Conservation (phyloP, 2,329 filamentous ascomycete species). For the Fusarium zealandicum region DNA sequence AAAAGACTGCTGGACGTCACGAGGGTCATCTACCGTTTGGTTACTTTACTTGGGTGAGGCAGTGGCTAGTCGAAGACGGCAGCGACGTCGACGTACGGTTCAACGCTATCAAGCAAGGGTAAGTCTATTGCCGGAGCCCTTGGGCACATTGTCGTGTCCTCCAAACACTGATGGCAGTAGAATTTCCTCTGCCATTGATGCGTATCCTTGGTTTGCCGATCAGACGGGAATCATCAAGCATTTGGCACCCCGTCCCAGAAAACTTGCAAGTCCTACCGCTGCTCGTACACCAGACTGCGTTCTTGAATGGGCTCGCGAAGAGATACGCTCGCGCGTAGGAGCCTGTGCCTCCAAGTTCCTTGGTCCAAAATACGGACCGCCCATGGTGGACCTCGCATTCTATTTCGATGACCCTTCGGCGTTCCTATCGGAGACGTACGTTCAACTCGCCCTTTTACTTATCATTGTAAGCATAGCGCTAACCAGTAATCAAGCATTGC, state of each 20-base stretch:
- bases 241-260: conserved; percentile 7
- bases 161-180: conserved; percentile 12
- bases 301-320: conserved; percentile 22
- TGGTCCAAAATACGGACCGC: conserved; percentile 10
- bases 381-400: conserved; percentile 21
- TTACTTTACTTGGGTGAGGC: conserved; percentile 20
- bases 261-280: not conserved
- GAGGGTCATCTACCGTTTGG: not conserved
- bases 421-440: conserved; percentile 20
- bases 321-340: not conserved
- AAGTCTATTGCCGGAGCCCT: not conserved
- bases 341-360: not conserved
- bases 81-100: conserved; percentile 1
- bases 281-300: not conserved
- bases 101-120: conserved; percentile 2
- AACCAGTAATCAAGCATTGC: conserved; percentile 7
- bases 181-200: conserved; percentile 4
- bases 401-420: conserved; percentile 19
- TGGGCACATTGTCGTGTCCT: not conserved
- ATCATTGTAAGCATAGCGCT: not conserved
- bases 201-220: conserved; percentile 7
- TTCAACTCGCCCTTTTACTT: not conserved
- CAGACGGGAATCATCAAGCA: conserved; percentile 5
- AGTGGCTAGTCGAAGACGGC: conserved; percentile 6
- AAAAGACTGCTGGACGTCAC: conserved; percentile 6